These are phyloP conservation scores for Phaffia australis DNA, from an alignment of 768 basidiomycete species.

Conservation along the genomic window DNA sequence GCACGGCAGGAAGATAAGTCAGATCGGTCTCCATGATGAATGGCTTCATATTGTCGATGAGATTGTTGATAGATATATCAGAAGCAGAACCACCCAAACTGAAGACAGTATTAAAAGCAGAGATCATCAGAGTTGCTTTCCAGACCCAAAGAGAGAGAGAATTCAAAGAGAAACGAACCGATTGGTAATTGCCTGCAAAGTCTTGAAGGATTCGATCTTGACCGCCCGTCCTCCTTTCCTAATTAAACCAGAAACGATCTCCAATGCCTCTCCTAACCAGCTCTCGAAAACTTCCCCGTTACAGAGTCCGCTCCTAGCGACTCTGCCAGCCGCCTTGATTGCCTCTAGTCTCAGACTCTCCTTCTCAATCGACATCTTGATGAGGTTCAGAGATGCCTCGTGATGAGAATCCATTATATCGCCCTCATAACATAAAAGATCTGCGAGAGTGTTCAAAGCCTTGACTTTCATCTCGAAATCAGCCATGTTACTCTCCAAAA, in stretches of 20 bases:
- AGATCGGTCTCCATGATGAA: slow-evolving; percentile 70
- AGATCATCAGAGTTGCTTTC: not conserved
- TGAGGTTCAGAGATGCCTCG: slow-evolving; percentile 32
- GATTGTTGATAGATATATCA: slow-evolving; percentile 38
- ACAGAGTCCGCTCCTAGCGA: slow-evolving; percentile 46
- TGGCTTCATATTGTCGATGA: slow-evolving; percentile 62
- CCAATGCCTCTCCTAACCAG: slow-evolving; percentile 72
- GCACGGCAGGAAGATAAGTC: slow-evolving; percentile 50
- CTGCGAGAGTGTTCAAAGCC: slow-evolving; percentile 72
- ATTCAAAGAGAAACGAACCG: slow-evolving; percentile 43
- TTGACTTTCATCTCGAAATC: slow-evolving; percentile 78
- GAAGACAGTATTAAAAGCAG: not conserved
- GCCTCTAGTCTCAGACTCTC: slow-evolving; percentile 39
- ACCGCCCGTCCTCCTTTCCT: slow-evolving; percentile 67
- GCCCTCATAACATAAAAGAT: slow-evolving; percentile 76
- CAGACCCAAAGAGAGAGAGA: not conserved
- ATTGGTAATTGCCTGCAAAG: slow-evolving; percentile 59
- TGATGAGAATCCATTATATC: slow-evolving; percentile 48
- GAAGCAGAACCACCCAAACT: not conserved
- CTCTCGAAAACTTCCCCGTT: slow-evolving; percentile 33
- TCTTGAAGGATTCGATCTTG: slow-evolving; percentile 68
- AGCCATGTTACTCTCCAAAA: slow-evolving; percentile 68
- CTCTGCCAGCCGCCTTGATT: slow-evolving; percentile 69
- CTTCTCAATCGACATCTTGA: slow-evolving; percentile 35
- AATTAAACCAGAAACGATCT: slow-evolving; percentile 63